These are phyloP conservation scores for Debaryomyces prosopidis DNA, from an alignment of 805 yeast species.

Conservation along the genomic window DNA sequence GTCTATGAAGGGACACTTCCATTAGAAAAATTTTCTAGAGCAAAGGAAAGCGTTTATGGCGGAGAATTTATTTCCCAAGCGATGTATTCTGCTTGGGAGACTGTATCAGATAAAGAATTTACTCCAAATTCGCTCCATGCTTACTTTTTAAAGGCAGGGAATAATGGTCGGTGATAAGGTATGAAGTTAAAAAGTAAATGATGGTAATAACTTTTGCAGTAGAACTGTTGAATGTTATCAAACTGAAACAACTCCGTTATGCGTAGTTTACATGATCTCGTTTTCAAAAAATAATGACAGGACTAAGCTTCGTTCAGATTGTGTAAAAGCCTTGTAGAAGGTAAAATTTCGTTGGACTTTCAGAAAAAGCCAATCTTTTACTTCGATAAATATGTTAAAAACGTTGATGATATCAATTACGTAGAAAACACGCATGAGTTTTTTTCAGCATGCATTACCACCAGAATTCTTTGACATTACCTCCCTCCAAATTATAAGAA, in stretches of 20 bases:
- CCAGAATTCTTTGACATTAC: conserved; percentile 15
- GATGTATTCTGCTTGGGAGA: conserved; percentile 27
- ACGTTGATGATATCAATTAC: conserved; percentile 18
- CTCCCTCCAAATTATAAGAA: conserved; percentile 5
- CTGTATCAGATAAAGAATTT: conserved; percentile 25
- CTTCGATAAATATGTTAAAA: conserved; percentile 13
- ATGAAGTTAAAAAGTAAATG: conserved; percentile 33
- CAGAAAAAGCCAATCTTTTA: conserved; percentile 18
- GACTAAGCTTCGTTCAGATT: conserved; percentile 18
- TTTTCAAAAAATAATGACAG: conserved; percentile 33
- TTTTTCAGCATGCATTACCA: conserved; percentile 30
- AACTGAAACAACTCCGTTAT: conserved; percentile 16
- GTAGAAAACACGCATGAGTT: conserved; percentile 21
- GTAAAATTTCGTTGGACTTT: conserved; percentile 18
- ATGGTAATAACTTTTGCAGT: conserved; percentile 37
- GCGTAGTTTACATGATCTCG: conserved; percentile 29
- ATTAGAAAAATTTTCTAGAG: conserved; percentile 22
- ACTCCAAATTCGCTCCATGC: conserved; percentile 38
- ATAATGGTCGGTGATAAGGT: conserved; percentile 17
- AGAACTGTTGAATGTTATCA: conserved; percentile 29
- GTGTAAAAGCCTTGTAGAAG: conserved; percentile 21
- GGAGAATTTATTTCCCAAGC: conserved; percentile 39
- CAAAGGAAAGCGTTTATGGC: conserved; percentile 29
- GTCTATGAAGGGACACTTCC: conserved; percentile 19
- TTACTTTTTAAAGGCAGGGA: conserved; percentile 23